Conservation (phyloP, 163 green algal species). For the Picocystis sp. region DNA sequence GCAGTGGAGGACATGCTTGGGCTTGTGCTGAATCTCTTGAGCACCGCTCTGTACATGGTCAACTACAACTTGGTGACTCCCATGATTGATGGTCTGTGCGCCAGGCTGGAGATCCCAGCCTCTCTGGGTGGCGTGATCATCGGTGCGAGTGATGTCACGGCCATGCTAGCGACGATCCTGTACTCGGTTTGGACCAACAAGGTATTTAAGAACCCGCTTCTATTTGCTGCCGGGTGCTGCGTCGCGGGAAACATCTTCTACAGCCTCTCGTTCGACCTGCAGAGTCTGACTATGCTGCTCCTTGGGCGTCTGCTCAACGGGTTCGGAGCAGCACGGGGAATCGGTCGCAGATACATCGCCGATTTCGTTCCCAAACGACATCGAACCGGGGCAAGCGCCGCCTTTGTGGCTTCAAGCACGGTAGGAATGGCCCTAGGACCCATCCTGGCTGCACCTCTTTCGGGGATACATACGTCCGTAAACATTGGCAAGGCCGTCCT, state of each 20-base stretch:
- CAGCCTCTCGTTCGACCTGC: conserved; percentile 22
- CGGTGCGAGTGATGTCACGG: conserved; percentile 21
- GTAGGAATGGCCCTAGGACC: conserved; percentile 29
- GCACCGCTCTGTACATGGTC: conserved; percentile 32
- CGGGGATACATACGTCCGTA: conserved; percentile 8
- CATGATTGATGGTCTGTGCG: conserved; percentile 15
- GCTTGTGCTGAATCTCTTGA: conserved; percentile 28
- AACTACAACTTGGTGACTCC: conserved; percentile 36
- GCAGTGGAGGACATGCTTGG: conserved; percentile 8
- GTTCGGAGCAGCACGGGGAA: conserved; percentile 16
- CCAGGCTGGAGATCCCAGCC: conserved; percentile 13
- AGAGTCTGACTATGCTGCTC: conserved; percentile 19
- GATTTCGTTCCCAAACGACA: conserved; percentile 19
- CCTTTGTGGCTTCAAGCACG: conserved; percentile 23
- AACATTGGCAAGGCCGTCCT: conserved; percentile 2
- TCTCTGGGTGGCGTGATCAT: conserved; percentile 23
- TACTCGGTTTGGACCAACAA: conserved; percentile 30
- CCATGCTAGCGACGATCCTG: conserved; percentile 5
- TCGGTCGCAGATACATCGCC: conserved; percentile 33
- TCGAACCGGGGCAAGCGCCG: conserved; percentile 17
- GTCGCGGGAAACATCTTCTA: conserved; percentile 24
- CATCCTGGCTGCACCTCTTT: conserved; percentile 23
- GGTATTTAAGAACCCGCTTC: conserved; percentile 21
- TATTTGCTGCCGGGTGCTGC: conserved; percentile 21
- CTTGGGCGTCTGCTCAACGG: conserved; percentile 22